Base-by-base conservation (phyloP, 1,284 basidiomycete genomes). In the Pseudozyma pruni region DNA sequence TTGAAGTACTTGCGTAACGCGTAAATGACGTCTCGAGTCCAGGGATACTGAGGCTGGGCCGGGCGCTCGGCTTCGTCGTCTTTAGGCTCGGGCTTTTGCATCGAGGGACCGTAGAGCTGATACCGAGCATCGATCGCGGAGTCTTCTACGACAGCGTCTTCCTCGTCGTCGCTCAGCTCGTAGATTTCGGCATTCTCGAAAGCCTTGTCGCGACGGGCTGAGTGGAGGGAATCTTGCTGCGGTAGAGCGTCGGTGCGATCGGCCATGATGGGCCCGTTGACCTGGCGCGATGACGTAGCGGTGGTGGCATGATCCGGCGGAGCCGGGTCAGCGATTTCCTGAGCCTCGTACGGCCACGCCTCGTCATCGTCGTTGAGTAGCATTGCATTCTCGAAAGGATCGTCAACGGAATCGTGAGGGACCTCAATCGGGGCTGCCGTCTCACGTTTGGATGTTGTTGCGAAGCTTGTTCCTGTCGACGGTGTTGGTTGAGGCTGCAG, bases 1-100 rank as follows among this genome's bases (percentile, higher is more conserved):
- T 85, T 84, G 83, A 98, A 98, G 1, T 88, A 86, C 2, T 84
- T 80, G 34, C 85, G 87, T 19, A 97, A 85, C 11, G 88, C 87
- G 13, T 85, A 84, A 63, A 86, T 84, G 37, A 93, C 86, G 75
- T 93, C 90, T 31, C 79, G 79, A 2, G 83, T 84, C 87, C 87
- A 87, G 0, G 84, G 82, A 62, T 85, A 79, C 34, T 72, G 68
- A 1, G 47, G 54, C 51, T 52, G 40, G 25, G 22, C 14, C 2
- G 25, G 34, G 17, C 40, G 19, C 8, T 44, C 47, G 11, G 55
- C 48, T 8, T 29, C 38, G 7, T 54, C 29, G 0, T 53, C n/a
- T n/a, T n/a, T n/a, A n/a, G n/a, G n/a, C n/a, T n/a, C 25, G 4
- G 59, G 52, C 33, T 54, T 29, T 22, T 67, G 51, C 52, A 72